Evolutionary conservation across 148 eudicot genomes (phyloP), one percentile per base, ranked within the genome.

Genomic region (Silene uniflora): DNA sequence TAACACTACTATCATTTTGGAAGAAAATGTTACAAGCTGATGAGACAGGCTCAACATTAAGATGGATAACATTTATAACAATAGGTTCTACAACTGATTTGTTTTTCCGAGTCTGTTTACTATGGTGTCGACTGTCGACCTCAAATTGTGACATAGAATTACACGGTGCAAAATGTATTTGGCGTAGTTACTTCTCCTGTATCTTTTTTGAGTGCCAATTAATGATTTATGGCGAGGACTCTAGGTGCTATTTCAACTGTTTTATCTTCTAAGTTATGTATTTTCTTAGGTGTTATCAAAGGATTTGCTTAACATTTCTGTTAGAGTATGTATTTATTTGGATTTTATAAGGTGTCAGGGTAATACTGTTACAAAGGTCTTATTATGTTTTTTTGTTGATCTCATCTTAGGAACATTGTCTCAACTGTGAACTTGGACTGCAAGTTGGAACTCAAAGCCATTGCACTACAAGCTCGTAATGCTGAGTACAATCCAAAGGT

Each of bases 401-500:
- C 54, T 76, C 39, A 7, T 71, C n/a, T 29, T 75, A 91, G 96
- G 81, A 92, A 92, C 61, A 88, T 92, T 76, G 97, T 90, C 10
- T 90, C 97, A 69, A 90, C 97, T 13, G 92, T 92, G 75, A 88
- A 90, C 83, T 81, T 92, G 86, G 94, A 90, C 82, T 90, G 92
- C 87, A 92, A 90, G 74, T 83, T 92, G 83, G 94, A 92, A 54
- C 90, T 90, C 22, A 90, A 90, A 85, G 88, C 92, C 59, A 92
- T 92, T 79, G 97, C 97, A 14, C 72, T 90, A 74, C 91, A 88
- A 79, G 97, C 97, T 67, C 89, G 92, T 66, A 92, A 92, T 79
- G 97, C 97, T 76, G 97, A 92, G 67, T 92, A 92, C 82, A 92
- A 92, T 72, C 97, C 97, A 13, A 92, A 88, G 93, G 97, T 88